phyloP scores from a whole-genome alignment of 176 grass and related monocot species.

The Juncus inflexus region DNA sequence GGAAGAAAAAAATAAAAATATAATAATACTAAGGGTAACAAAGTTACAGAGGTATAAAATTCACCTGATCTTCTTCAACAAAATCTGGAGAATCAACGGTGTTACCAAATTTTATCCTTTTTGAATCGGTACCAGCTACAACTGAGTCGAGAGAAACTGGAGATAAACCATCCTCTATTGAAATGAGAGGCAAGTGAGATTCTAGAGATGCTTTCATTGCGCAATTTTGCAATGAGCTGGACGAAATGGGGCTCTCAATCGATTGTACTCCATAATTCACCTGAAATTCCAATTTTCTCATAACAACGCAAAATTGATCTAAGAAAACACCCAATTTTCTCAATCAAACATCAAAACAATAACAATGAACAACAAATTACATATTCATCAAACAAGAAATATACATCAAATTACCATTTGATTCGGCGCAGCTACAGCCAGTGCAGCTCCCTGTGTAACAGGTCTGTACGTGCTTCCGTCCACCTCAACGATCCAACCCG shows the following conservation, averaged over 20 bases:
- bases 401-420: constrained; percentile 42
- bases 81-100: constrained; percentile 50
- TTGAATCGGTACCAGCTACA: constrained; percentile 62
- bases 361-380: not conserved
- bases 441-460: not conserved
- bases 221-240: constrained; percentile 50
- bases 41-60: constrained; percentile 2
- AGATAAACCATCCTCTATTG: constrained; percentile 78
- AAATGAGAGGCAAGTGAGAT: constrained; percentile 62
- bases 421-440: not conserved
- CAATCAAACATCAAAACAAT: no score
- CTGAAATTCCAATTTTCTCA: constrained; percentile 26
- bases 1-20: constrained; percentile 12
- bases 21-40: constrained; percentile 1
- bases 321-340: no score
- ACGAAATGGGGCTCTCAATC: constrained; percentile 44
- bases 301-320: not conserved
- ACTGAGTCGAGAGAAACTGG: constrained; percentile 76
- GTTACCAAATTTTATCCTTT: constrained; percentile 57
- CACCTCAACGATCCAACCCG: constrained; percentile 72
- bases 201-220: constrained; percentile 50
- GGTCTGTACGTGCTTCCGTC: constrained; percentile 80
- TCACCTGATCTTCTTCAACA: constrained; percentile 65
- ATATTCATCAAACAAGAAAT: not conserved
- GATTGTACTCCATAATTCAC: constrained; percentile 42